Evolutionary conservation across 2,329 filamentous ascomycete genomes (phyloP).

Genomic region (Waltergamsia citrina): DNA sequence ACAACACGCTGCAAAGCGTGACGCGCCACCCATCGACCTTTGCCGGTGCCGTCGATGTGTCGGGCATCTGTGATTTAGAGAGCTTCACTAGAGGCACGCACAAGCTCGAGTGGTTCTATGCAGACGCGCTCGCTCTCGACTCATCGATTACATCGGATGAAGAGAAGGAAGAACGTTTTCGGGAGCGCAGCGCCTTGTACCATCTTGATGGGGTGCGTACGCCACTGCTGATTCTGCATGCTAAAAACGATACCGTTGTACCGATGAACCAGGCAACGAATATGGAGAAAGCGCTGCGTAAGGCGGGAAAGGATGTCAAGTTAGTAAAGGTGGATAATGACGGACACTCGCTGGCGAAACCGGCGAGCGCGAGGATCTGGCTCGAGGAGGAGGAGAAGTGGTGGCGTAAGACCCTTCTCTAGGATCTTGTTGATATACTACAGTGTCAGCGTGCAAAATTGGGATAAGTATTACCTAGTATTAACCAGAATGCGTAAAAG

Average conservation of each 20-base stretch:
- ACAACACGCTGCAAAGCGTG: constrained; percentile 39
- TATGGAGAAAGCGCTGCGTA: constrained; percentile 35
- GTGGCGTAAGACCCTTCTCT: constrained; percentile 31
- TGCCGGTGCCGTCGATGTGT: constrained; percentile 37
- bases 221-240: constrained; percentile 47
- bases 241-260: constrained; percentile 45
- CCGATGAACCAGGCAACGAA: constrained; percentile 45
- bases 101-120: constrained; percentile 46
- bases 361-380: constrained; percentile 25
- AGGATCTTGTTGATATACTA: background rate
- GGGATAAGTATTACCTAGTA: too few relatives aligned
- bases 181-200: constrained; percentile 37
- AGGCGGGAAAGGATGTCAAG: constrained; percentile 30
- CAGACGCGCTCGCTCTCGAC: constrained; percentile 30
- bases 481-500: too few relatives aligned
- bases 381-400: constrained; percentile 35
- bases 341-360: constrained; percentile 37
- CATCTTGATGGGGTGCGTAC: constrained; percentile 36
- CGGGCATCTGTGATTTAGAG: constrained; percentile 41
- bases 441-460: too few relatives aligned
- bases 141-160: constrained; percentile 19
- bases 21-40: constrained; percentile 35
- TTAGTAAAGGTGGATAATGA: constrained; percentile 38
- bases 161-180: constrained; percentile 29
- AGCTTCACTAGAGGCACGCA: constrained; percentile 37